Percentiles rank a stretch among this genome's conserved stretches.
phyloP scores from a whole-genome alignment of 2,329 filamentous ascomycete species.

The Meredithiella fracta region DNA sequence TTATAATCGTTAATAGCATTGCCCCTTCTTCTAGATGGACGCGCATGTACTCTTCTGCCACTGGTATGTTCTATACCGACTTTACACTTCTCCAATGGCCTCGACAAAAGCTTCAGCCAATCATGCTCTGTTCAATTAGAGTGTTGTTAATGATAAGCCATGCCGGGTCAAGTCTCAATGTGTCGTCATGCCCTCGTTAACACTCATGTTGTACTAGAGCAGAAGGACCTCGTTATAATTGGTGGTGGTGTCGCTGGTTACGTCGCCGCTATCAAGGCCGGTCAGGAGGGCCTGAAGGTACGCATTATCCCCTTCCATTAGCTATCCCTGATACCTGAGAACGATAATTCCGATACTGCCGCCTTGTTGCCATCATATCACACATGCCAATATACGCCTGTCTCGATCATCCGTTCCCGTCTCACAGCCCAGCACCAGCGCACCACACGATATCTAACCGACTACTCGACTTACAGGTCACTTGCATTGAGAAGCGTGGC shows the following conservation, averaged over 20 bases:
- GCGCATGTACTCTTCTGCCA: constrained; percentile 41
- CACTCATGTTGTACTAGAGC: constrained; percentile 36
- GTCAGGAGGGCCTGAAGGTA: constrained; percentile 93
- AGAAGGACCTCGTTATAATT: constrained; percentile 95
- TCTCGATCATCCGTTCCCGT: not conserved
- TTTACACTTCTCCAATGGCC: not conserved
- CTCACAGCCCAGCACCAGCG: too few relatives aligned
- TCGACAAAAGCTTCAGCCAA: not conserved
- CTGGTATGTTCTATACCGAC: constrained; percentile 29
- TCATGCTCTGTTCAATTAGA: too few relatives aligned
- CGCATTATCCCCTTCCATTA: constrained; percentile 13
- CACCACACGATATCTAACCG: not conserved
- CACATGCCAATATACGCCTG: not conserved
- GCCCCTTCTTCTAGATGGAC: constrained; percentile 30
- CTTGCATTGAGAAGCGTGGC: constrained; percentile 97
- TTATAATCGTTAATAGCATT: not conserved
- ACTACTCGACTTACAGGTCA: constrained; percentile 41
- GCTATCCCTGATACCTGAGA: not conserved
- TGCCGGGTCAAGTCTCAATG: not conserved
- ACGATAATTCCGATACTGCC: constrained; percentile 11
- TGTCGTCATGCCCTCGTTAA: constrained; percentile 23
- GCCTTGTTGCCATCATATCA: not conserved
- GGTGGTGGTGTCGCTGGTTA: constrained; percentile 97
- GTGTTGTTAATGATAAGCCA: too few relatives aligned
- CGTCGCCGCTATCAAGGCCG: constrained; percentile 97